Base-by-base conservation (phyloP, 2,329 filamentous ascomycete genomes). In the Colletotrichum orchidophilum region DNA sequence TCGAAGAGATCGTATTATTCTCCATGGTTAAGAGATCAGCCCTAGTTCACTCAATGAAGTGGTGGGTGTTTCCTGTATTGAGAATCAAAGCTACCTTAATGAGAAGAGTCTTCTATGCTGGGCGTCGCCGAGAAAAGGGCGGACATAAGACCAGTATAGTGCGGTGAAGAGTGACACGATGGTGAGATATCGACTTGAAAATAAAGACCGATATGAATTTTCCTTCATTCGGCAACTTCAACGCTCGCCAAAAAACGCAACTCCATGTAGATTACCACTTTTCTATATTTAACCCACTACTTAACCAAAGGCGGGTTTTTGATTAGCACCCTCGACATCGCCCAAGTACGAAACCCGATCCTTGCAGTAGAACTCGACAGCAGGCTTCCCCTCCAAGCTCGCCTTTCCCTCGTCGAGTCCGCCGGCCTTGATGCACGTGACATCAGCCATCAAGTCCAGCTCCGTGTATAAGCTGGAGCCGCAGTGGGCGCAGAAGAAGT, bases 401-500 rank as follows among this genome's bases (percentile, higher is more conserved):
- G 84, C 81, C 12, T 80, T 83, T 6, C 85, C 85, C 6, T 83
- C 83, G 62, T 89, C 87, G 29, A 89, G 76, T 1, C 81, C 77
- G 1, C 87, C 87, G 2, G 83, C 85, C 80, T 90, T 89, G 75
- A 89, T 77, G 71, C 81, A 81, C 9, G 83, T 81, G 73, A 84
- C 78, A 24, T 85, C 85, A 1, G 85, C 83, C 86, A 89, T 86
- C 52, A 88, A 61, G 31, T 88, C 87, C 29, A 88, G 79, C 75
- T 86, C 81, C 11, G 85, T 87, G 75, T 85, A 88, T 27, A 89
- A 74, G 63, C 83, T 81, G 1, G 83, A 86, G 21, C 87, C 87
- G 74, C 87, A 89, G 70, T 76, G 84, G 18, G 78, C 73, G 75
- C 87, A 89, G 81, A 89, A 89, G 79, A 83, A 88, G 75, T 88